Evolutionary conservation across 2,329 filamentous ascomycete genomes (phyloP).

Genomic region (Aurifilum marmelostoma): DNA sequence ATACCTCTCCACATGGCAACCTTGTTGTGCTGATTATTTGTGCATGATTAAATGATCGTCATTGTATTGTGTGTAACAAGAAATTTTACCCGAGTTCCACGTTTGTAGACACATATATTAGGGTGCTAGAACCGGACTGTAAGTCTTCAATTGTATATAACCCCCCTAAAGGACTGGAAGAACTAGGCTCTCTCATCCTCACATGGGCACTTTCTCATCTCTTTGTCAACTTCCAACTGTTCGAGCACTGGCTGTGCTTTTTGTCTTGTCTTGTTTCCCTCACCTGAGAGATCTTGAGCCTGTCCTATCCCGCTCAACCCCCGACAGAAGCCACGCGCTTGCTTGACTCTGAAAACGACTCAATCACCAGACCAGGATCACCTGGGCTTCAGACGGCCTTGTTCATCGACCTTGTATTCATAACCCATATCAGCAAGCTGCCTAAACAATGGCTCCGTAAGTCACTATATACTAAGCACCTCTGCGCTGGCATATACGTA

Average conservation of each 20-base stretch:
- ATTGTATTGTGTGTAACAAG: not conserved
- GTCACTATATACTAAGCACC: not conserved
- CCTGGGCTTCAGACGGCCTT: not conserved
- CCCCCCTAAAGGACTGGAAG: not conserved
- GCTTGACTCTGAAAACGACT: too few relatives aligned
- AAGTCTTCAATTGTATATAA: not conserved
- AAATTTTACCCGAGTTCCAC: not conserved
- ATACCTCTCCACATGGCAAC: not conserved
- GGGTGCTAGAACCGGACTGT: not conserved
- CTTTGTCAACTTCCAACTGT: not conserved
- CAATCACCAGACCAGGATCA: too few relatives aligned
- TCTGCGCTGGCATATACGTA: not conserved
- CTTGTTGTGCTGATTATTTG: not conserved
- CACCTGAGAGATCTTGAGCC: not conserved
- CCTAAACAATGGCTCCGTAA: not conserved
- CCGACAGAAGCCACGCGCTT: too few relatives aligned
- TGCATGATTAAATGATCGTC: not conserved
- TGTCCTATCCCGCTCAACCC: not conserved
- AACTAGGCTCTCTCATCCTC: not conserved
- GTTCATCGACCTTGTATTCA: not conserved
- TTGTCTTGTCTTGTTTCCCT: too few relatives aligned
- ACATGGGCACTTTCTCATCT: not conserved
- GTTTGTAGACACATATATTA: not conserved
- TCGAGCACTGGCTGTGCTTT: not conserved
- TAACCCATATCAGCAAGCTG: not conserved